phyloP scores from a whole-genome alignment of 2,329 filamentous ascomycete genomes.

The Claviceps arundinis region DNA sequence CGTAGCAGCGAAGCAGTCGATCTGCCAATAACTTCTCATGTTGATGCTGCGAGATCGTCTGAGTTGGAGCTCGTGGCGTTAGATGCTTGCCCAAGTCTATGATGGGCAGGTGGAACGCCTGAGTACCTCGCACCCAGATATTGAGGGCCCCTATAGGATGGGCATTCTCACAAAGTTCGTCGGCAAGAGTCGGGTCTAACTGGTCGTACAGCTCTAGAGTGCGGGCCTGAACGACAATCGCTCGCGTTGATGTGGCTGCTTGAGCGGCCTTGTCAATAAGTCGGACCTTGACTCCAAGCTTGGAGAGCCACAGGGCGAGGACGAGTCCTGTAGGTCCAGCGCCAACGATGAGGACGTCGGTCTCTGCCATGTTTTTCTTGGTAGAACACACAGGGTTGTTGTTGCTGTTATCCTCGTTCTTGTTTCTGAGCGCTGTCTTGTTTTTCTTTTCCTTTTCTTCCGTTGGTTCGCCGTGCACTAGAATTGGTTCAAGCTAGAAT shows the following conservation, averaged over 20 bases:
- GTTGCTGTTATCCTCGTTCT: too few relatives aligned
- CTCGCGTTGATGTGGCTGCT: slow-evolving; percentile 18
- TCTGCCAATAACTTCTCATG: slow-evolving; percentile 38
- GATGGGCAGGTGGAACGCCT: background rate
- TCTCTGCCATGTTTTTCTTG: background rate
- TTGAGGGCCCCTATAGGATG: background rate
- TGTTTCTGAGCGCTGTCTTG: too few relatives aligned
- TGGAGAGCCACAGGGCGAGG: slow-evolving; percentile 29
- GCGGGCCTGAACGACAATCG: background rate
- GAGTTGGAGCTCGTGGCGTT: background rate
- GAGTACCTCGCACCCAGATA: background rate
- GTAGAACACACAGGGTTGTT: too few relatives aligned
- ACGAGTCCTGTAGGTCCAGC: slow-evolving; percentile 29
- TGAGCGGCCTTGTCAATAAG: slow-evolving; percentile 34
- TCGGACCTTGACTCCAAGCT: slow-evolving; percentile 26
- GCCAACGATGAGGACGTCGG: slow-evolving; percentile 26
- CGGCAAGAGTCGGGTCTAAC: background rate
- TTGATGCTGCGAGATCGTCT: background rate
- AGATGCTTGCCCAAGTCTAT: background rate
- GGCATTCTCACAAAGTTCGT: background rate
- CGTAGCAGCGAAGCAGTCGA: slow-evolving; percentile 6
- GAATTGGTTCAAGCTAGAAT: too few relatives aligned
- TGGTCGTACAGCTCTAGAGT: slow-evolving; percentile 2
- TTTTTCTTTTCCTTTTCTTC: too few relatives aligned
- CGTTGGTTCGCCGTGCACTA: too few relatives aligned